Evolutionary conservation across 2,329 filamentous ascomycete species (phyloP), one percentile per base, ranked within the genome.

Genomic region (Trichoderma citrinoviride): DNA sequence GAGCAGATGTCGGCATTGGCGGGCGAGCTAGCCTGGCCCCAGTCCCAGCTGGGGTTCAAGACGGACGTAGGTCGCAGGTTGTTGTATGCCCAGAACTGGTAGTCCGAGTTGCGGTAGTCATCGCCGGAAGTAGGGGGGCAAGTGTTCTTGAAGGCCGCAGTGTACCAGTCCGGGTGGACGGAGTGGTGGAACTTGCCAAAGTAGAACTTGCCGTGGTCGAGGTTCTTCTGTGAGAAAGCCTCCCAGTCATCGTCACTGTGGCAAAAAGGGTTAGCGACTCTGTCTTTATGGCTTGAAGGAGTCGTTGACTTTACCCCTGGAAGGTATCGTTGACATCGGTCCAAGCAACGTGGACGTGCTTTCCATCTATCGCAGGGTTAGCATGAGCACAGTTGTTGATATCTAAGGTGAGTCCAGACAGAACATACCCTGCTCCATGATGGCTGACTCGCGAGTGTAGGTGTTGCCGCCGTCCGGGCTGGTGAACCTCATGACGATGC

Each of bases 291-390:
- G 2, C 21, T 0, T 7, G 19, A 27, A 6, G 3, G 4, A 40
- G 12, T 21, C 8, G 21, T 5, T 10, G 10, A 6, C 46, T 67
- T n/a, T 66, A 69, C 67, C 66, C 56, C 23, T 71, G 67, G 17
- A 70, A 69, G 0, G 69, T 70, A 19, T 70, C 67, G 27, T 71
- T 64, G 23, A 71, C 64, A 23, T 68, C 65, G 6, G 66, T 57
- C 68, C 69, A 71, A n/a, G 53, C 58, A 50, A 68, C 68, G 7
- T 66, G 54, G 33, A 50, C 21, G 40, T 68, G 67, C 15, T 66
- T 61, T 23, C 67, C 66, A 27, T 68, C 61, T 66, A 10, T 46
- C 41, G 47, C 41, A 64, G 12, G 19, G 56, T 57, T 19, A 64
- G n/a, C 62, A 46, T 8, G 61, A 50, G 1, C 3, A 33, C 14